Evolutionary conservation across 2,329 filamentous ascomycete genomes (phyloP).

Genomic region (Atkinsonella hypoxylon): DNA sequence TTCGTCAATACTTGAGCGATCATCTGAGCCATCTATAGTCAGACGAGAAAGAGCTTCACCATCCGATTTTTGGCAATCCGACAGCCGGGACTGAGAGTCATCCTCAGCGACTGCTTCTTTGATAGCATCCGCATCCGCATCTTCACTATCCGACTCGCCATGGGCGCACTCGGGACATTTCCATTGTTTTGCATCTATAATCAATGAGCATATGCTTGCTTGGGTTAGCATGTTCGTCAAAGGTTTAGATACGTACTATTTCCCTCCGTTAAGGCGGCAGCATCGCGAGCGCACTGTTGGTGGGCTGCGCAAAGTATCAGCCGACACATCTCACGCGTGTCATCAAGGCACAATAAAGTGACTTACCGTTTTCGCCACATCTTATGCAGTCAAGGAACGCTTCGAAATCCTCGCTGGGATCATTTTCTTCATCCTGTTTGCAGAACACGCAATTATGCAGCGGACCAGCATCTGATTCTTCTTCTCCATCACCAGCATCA

Average conservation of each 20-base stretch:
- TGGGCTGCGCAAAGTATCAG: conserved; percentile 56
- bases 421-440: conserved; percentile 69
- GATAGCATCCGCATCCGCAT: conserved; percentile 15
- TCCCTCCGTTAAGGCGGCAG: conserved; percentile 27
- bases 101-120: conserved; percentile 14
- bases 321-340: conserved; percentile 9
- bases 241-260: conserved; percentile 16
- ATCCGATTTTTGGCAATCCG: conserved; percentile 30
- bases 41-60: neutral
- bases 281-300: conserved; percentile 73
- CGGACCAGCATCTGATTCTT: conserved; percentile 15
- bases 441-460: conserved; percentile 55
- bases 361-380: conserved; percentile 76
- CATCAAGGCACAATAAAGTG: conserved; percentile 6
- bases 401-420: conserved; percentile 72
- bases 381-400: conserved; percentile 62
- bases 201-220: conserved; percentile 12
- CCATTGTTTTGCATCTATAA: conserved; percentile 32
- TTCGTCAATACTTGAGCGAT: conserved; percentile 64
- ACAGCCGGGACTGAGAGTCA: conserved; percentile 16
- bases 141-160: conserved; percentile 15
- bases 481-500: conserved; percentile 7
- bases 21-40: conserved; percentile 28
- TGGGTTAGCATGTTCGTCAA: neutral
- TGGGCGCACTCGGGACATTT: conserved; percentile 37